Evolutionary conservation across 768 basidiomycete species (phyloP), one percentile per base, ranked within the genome.

Genomic region (Boletus rubroflammeus): DNA sequence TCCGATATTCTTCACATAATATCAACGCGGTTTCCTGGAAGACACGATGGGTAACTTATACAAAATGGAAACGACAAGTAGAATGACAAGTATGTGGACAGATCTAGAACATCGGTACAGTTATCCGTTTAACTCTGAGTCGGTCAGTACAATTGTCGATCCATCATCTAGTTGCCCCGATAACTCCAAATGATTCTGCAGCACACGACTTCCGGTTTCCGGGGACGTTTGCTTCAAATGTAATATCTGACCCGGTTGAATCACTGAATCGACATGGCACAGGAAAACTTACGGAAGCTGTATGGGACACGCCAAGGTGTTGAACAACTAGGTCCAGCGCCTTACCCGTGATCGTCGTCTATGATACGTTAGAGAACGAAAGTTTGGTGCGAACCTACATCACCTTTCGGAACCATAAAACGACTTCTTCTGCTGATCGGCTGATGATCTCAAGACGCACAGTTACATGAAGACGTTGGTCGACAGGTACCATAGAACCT

Each of bases 321-420:
- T 57, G 56, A 17, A 72, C 72, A 42, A 81, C 65, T 38, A 83
- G 62, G 62, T 90, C 89, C 39, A 90, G 70, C 10, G 80, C 87
- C 60, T 73, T 82, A 1, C 89, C 89, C 10, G 81, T 75, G 11
- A 78, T 67, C 14, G 81, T 65, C 8, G 75, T 73, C 87, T 90
- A 56, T 32, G 36, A 41, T 32, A 40, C 13, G 42, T 60, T 52
- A 59, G 53, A 51, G 13, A 44, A 38, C 5, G 34, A 40, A 53
- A 28, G 13, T 3, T 19, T 23, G 44, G 35, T 28, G 31, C 14
- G 17, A 47, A 50, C 19, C 26, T 8, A 39, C 11, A 32, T 58
- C 62, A 88, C 90, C 79, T 88, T 90, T 46, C 77, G 73, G 51
- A 88, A 80, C 90, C 90, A 93, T 46, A 90, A 78, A 7, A 77